Evolutionary conservation across 169 alveolate species (phyloP).

Genomic region (Plasmodium blacklocki): DNA sequence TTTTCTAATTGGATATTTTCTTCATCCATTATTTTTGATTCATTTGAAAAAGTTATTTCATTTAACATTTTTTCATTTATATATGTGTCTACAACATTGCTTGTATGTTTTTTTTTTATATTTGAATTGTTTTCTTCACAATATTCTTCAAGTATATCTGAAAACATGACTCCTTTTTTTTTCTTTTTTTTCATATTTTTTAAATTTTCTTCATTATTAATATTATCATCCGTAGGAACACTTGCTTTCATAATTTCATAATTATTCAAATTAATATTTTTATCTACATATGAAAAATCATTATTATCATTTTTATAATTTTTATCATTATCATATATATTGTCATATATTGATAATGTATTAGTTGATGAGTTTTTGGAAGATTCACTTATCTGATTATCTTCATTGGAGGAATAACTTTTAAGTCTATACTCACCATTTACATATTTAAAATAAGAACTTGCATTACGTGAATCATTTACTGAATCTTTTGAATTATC

Average conservation of each 20-base stretch:
- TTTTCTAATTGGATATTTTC: not conserved
- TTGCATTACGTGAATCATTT: conserved; percentile 3
- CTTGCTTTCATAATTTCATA: conserved; percentile 3
- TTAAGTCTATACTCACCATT: conserved; percentile 58
- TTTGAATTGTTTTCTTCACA: not conserved
- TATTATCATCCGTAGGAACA: not conserved
- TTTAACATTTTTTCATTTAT: conserved; percentile 14
- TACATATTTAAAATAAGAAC: conserved; percentile 25
- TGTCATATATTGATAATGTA: conserved; percentile 6
- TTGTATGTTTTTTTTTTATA: conserved; percentile 1
- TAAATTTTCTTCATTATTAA: not conserved
- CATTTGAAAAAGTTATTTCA: conserved; percentile 17
- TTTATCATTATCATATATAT: not conserved
- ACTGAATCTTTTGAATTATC: conserved; percentile 13
- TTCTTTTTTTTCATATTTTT: conserved; percentile 11
- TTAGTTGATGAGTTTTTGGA: conserved; percentile 25
- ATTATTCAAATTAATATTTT: too few species aligned
- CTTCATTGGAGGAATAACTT: conserved; percentile 29
- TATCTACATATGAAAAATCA: too few species aligned
- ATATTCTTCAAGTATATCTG: conserved; percentile 21
- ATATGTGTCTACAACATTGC: not conserved
- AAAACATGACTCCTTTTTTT: conserved; percentile 55
- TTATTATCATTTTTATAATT: not conserved
- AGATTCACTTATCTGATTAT: not conserved
- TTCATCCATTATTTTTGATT: not conserved